Evolutionary conservation across 2,329 filamentous ascomycete genomes (phyloP).

Genomic region (Colletotrichum simmondsii): DNA sequence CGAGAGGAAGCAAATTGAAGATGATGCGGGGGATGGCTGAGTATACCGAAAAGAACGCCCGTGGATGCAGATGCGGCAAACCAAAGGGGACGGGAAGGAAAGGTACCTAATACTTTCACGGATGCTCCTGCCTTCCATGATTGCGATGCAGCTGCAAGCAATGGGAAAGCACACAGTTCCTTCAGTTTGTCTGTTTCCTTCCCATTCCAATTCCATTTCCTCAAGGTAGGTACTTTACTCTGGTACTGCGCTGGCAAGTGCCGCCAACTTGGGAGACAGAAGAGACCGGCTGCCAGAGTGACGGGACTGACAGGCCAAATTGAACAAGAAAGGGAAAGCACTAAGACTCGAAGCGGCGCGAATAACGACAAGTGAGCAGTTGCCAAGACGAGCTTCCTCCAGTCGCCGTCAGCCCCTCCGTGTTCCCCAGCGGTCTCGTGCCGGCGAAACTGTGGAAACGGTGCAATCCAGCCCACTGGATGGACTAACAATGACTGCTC

Average conservation of each 20-base stretch:
- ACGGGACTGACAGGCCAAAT: not conserved
- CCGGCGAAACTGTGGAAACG: constrained; percentile 4
- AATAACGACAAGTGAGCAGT: not conserved
- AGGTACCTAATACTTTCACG: not conserved
- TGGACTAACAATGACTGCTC: not conserved
- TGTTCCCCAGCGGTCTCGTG: constrained; percentile 17
- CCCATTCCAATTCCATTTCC: not conserved
- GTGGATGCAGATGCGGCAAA: not conserved
- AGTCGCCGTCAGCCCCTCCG: constrained; percentile 11
- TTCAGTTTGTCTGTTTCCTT: not conserved
- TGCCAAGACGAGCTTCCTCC: constrained; percentile 3
- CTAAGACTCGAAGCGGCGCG: not conserved
- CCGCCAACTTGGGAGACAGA: not conserved
- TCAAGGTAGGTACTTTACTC: no score
- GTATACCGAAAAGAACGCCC: constrained; percentile 1
- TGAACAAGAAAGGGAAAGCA: not conserved
- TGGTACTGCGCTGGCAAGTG: not conserved
- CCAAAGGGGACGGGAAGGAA: not conserved
- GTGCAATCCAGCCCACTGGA: constrained; percentile 3
- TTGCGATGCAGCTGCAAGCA: not conserved
- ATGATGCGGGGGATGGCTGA: not conserved
- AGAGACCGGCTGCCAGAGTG: not conserved
- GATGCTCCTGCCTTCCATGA: not conserved
- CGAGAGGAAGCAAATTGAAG: not conserved
- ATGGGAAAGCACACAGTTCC: not conserved